phyloP scores from a whole-genome alignment of 345 rosid genomes.

The Eucalyptus tenuipes region DNA sequence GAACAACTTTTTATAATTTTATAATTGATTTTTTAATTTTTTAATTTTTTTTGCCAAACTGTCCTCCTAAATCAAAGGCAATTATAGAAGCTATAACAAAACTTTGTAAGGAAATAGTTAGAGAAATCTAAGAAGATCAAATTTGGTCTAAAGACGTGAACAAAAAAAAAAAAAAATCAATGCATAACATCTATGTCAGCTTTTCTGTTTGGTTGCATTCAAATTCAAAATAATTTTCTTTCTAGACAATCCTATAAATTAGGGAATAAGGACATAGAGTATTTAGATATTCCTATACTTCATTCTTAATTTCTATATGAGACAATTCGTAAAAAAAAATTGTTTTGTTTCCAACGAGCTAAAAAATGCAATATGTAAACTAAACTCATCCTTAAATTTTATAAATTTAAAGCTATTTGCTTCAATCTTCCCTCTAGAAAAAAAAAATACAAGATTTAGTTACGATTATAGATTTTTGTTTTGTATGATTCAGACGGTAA shows the following conservation, averaged over 20 bases:
- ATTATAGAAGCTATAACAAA: neutral
- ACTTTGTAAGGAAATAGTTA: neutral
- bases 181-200: too few species aligned
- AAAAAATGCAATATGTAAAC: neutral
- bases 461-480: too few species aligned
- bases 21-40: too few species aligned
- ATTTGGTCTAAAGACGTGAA: neutral
- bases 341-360: neutral
- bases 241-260: neutral
- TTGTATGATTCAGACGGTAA: neutral
- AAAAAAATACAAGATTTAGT: neutral
- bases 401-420: neutral
- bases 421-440: neutral
- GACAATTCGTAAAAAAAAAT: too few species aligned
- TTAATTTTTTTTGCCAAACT: accelerated
- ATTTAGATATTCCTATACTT: too few species aligned
- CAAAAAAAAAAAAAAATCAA: too few species aligned
- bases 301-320: too few species aligned
- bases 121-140: neutral
- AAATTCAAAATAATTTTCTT: too few species aligned
- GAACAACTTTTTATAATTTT: too few species aligned
- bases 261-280: neutral
- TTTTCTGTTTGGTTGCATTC: neutral
- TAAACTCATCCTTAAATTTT: neutral
- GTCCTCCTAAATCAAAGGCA: neutral